phyloP scores from a whole-genome alignment of 257 asterid species.

The Primulina huaijiensis region DNA sequence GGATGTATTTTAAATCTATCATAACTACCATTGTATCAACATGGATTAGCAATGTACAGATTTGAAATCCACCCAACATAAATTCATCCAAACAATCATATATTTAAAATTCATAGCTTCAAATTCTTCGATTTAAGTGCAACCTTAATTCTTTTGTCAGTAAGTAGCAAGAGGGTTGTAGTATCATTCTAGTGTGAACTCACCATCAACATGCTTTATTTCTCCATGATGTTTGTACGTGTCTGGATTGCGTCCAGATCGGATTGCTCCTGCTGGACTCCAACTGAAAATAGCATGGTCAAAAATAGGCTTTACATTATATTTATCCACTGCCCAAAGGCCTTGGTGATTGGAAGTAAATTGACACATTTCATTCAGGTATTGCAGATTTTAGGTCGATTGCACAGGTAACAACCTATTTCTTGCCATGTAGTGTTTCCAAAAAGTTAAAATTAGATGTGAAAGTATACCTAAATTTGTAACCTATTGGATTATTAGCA shows the following conservation, averaged over 20 bases:
- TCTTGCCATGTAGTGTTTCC: conserved; percentile 2
- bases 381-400: neutral
- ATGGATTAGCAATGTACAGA: too few relatives aligned
- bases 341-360: neutral
- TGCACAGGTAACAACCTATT: neutral
- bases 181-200: conserved; percentile 27
- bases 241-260: conserved; percentile 84
- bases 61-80: too few relatives aligned
- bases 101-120: too few relatives aligned
- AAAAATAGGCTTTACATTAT: conserved; percentile 6
- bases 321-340: neutral
- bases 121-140: too few relatives aligned
- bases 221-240: conserved; percentile 67
- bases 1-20: too few relatives aligned
- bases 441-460: neutral
- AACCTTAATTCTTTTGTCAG: neutral
- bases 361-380: neutral
- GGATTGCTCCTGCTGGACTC: conserved; percentile 93
- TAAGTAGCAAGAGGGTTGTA: neutral
- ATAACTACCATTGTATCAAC: too few relatives aligned
- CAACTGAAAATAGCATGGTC: conserved; percentile 54
- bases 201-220: conserved; percentile 71
- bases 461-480: conserved; percentile 75
- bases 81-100: too few relatives aligned
- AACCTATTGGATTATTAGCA: conserved; percentile 91